Conservation (phyloP, 441 rosid genomes). For the Adansonia madagascariensis region DNA sequence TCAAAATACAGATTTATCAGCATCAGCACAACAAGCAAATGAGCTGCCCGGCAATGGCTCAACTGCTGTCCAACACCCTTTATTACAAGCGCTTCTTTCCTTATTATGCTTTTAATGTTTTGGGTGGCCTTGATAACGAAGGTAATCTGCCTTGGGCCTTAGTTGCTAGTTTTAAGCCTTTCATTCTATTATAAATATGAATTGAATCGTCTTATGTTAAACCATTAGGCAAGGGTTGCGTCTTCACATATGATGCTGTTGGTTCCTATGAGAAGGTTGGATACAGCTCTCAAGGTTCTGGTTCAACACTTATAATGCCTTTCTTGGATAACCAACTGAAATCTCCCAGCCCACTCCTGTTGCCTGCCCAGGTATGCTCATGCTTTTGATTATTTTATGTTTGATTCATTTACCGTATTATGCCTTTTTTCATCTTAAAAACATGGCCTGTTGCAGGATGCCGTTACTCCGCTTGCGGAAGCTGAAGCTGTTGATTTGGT, state of each 20-base stretch:
- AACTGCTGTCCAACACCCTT: background rate
- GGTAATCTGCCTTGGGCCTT: conserved; percentile 47
- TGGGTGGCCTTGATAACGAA: conserved; percentile 40
- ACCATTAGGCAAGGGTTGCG: conserved; percentile 82
- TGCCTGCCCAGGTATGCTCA: conserved; percentile 72
- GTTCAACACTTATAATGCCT: conserved; percentile 88
- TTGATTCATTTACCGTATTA: conserved; percentile 8
- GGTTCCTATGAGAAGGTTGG: conserved; percentile 98
- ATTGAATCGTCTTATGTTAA: background rate
- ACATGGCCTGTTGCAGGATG: conserved; percentile 59
- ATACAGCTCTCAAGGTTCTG: conserved; percentile 91
- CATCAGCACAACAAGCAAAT: conserved; percentile 97
- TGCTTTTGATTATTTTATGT: background rate
- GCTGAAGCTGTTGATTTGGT: conserved; percentile 89
- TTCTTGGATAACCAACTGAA: conserved; percentile 94
- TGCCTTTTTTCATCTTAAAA: background rate
- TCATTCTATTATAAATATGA: background rate
- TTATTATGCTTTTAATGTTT: conserved; percentile 86
- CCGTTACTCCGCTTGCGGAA: conserved; percentile 87
- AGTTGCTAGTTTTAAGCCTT: conserved; percentile 16
- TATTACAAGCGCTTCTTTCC: conserved; percentile 96
- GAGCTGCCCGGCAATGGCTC: conserved; percentile 25
- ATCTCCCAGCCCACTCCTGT: conserved; percentile 90
- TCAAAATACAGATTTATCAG: conserved; percentile 68
- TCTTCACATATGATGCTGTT: conserved; percentile 92